Percentiles rank a stretch among this genome's conserved stretches.
Conservation (phyloP, 495 filamentous ascomycete genomes). For the Penicillium coffeae region DNA sequence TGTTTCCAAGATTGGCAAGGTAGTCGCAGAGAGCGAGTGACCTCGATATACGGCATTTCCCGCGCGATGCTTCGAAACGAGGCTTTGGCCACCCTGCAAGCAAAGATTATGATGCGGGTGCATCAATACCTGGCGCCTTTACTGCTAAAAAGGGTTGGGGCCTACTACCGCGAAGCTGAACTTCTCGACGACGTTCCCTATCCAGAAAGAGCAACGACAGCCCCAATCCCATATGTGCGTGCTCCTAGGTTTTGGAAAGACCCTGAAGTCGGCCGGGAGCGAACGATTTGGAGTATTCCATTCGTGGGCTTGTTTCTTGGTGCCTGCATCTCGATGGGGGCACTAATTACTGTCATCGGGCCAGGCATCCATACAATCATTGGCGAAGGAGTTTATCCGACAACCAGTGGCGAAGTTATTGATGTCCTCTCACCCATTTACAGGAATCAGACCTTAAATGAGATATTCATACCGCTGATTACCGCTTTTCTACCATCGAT, state of each 20-base stretch:
- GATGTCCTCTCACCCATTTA: not conserved
- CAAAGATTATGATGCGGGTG: not conserved
- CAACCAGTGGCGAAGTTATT: not conserved
- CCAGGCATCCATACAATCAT: not conserved
- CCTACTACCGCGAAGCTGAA: not conserved
- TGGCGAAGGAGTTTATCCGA: not conserved
- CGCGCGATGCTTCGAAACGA: not conserved
- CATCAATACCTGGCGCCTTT: not conserved
- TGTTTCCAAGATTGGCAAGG: not conserved
- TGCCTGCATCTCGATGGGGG: not conserved
- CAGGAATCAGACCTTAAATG: constrained; percentile 4
- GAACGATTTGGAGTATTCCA: not conserved
- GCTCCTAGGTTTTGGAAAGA: not conserved
- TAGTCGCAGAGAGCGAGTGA: not conserved
- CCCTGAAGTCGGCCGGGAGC: not conserved
- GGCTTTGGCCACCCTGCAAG: not conserved
- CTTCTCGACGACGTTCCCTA: not conserved
- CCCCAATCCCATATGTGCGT: not conserved
- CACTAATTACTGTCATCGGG: not conserved
- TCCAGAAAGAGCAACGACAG: not conserved
- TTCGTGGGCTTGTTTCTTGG: not conserved
- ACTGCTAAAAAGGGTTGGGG: not conserved
- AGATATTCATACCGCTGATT: constrained; percentile 5
- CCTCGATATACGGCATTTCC: not conserved
- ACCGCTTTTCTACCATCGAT: constrained; percentile 16